Percentiles rank a stretch among this genome's conserved stretches.
phyloP scores from a whole-genome alignment of 2,329 filamentous ascomycete genomes.

The Emericellopsis atlantica region DNA sequence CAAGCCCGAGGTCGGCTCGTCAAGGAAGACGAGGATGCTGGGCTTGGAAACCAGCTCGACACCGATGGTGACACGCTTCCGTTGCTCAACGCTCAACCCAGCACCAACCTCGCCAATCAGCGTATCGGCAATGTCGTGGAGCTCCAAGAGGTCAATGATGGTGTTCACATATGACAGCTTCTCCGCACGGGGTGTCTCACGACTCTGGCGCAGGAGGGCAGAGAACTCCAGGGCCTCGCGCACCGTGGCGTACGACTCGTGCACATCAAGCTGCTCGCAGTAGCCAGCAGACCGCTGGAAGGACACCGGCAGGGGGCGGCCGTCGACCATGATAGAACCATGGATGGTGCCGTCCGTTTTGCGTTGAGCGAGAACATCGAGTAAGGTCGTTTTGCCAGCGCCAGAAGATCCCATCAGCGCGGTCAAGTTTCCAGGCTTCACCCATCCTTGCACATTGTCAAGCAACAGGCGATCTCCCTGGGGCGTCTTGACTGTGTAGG shows the following conservation, averaged over 20 bases:
- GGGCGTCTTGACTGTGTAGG: conserved; percentile 53
- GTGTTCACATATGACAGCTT: conserved; percentile 56
- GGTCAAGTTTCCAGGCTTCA: conserved; percentile 77
- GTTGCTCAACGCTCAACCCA: conserved; percentile 34
- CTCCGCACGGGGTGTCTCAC: conserved; percentile 37
- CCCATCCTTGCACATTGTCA: conserved; percentile 75
- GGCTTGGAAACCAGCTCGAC: conserved; percentile 59
- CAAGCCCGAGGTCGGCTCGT: conserved; percentile 45
- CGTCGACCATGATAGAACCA: conserved; percentile 37
- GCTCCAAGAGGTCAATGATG: conserved; percentile 53
- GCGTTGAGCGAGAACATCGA: conserved; percentile 56
- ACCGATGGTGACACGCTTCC: conserved; percentile 56
- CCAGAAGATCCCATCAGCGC: conserved; percentile 56
- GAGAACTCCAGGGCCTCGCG: conserved; percentile 57
- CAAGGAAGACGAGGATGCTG: conserved; percentile 47
- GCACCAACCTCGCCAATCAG: conserved; percentile 41
- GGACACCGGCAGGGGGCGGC: conserved; percentile 40
- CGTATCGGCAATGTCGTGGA: conserved; percentile 51
- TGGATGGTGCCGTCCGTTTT: conserved; percentile 47
- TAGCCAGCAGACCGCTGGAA: conserved; percentile 59
- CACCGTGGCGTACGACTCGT: conserved; percentile 53
- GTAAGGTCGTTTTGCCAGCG: conserved; percentile 33
- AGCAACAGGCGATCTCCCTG: conserved; percentile 55
- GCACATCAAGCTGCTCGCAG: conserved; percentile 57
- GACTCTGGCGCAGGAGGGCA: conserved; percentile 48